These are phyloP conservation scores for Russula foetens DNA, from an alignment of 768 basidiomycete species.

Conservation along the genomic window DNA sequence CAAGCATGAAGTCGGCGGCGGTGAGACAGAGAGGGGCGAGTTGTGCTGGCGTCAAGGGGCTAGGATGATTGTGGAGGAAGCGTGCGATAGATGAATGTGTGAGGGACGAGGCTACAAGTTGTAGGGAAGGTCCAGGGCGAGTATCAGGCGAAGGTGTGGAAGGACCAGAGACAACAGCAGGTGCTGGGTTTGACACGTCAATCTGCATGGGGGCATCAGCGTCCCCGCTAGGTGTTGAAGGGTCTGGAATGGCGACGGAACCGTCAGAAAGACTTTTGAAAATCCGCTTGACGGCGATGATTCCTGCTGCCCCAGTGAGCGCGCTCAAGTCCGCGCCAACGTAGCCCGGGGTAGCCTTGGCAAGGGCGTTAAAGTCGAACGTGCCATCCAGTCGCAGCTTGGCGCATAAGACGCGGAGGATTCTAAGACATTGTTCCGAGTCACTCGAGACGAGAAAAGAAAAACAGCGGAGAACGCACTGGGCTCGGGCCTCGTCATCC, in stretches of 20 bases:
- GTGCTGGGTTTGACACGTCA: slow-evolving; percentile 22
- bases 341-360: slow-evolving; percentile 93
- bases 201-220: slow-evolving; percentile 32
- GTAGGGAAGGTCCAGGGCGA: slow-evolving; percentile 26
- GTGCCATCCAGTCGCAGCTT: slow-evolving; percentile 82
- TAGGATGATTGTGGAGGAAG: slow-evolving; percentile 84
- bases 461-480: slow-evolving; percentile 42
- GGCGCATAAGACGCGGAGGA: slow-evolving; percentile 75
- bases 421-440: slow-evolving; percentile 39
- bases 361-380: slow-evolving; percentile 78
- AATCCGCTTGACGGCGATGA: slow-evolving; percentile 94
- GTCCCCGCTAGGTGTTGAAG: slow-evolving; percentile 22
- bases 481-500: slow-evolving; percentile 80
- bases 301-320: slow-evolving; percentile 86
- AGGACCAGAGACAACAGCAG: neutral
- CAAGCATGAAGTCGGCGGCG: slow-evolving; percentile 66
- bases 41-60: slow-evolving; percentile 66
- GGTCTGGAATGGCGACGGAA: slow-evolving; percentile 46
- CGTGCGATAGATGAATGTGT: slow-evolving; percentile 64
- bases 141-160: slow-evolving; percentile 6
- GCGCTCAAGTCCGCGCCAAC: slow-evolving; percentile 93
- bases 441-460: neutral
- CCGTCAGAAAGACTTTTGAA: slow-evolving; percentile 66
- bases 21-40: slow-evolving; percentile 79
- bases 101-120: slow-evolving; percentile 32